Evolutionary conservation across 2,329 filamentous ascomycete species (phyloP), one percentile per base, ranked within the genome.

Genomic region (Xylariaceae sp.): DNA sequence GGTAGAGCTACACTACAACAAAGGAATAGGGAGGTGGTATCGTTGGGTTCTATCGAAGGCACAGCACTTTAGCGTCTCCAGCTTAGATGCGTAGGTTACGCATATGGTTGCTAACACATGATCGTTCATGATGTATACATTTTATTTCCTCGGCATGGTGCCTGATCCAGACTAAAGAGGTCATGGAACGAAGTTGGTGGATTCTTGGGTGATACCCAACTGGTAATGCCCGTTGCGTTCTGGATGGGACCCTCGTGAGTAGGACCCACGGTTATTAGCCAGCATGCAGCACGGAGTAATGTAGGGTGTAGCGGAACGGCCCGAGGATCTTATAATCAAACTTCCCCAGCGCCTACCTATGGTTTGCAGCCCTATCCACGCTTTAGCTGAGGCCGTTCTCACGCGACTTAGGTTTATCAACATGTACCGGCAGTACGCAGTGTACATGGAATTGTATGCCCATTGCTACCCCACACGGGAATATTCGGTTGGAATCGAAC

Each of bases 101-200:
- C 65, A 67, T 67, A 57, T 59, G 48, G 51, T 59, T 57, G 60
- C 61, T 62, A 61, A 59, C 65, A 67, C 65, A 67, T 67, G 65
- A 67, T 64, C 55, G 42, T 49, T 54, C 21, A 56, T 56, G 58
- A 61, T 58, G 62, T 65, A 57, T 59, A 55, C 47, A 51, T 50
- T 59, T 54, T 57, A 3, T 34, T 13, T 13, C 32, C 32, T 26
- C 54, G 42, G 54, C 34, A 47, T 43, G 41, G 15, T 36, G 16
- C 12, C 40, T 41, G 22, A 32, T 19, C 32, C 43, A 50, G 49
- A 15, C 29, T 26, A 51, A n/a, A 30, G 21, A 39, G n/a, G 18
- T 55, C 10, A 34, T 34, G 32, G 19, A 42, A 42, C 32, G 15
- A 41, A 40, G 34, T 47, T 44, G 36, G 34, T 19, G 26, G 34